Conservation (phyloP, 305 asterid species). For the Solanum hybrid region DNA sequence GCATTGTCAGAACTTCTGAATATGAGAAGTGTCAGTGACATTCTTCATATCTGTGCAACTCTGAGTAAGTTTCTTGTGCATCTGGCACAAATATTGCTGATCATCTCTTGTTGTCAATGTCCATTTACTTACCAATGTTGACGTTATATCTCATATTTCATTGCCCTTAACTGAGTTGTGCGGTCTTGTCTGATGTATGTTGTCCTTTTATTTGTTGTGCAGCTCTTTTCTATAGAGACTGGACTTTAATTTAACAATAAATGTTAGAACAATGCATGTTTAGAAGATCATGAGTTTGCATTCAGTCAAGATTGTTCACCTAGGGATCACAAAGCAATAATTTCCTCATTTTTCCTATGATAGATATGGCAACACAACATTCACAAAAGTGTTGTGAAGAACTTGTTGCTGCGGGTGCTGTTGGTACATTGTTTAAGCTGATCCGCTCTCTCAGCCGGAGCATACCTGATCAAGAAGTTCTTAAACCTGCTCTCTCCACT, state of each 20-base stretch:
- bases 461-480: constrained; percentile 89
- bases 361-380: constrained; percentile 80
- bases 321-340: background rate
- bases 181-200: background rate
- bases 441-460: constrained; percentile 86
- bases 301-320: background rate
- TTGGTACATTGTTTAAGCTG: constrained; percentile 53
- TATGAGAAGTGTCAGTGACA: constrained; percentile 74
- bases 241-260: background rate
- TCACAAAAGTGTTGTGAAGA: constrained; percentile 89
- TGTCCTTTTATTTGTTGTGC: background rate
- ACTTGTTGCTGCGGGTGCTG: constrained; percentile 86
- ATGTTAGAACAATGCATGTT: background rate
- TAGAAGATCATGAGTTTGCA: background rate
- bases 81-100: background rate
- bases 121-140: background rate
- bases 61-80: constrained; percentile 38
- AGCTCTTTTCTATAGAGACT: background rate
- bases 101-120: background rate
- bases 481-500: constrained; percentile 80
- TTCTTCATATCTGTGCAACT: constrained; percentile 85
- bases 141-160: background rate
- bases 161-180: background rate
- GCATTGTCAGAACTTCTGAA: constrained; percentile 82
- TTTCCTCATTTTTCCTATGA: constrained; percentile 8